Conservation (phyloP, 345 rosid species). For the Raphanus sativus region DNA sequence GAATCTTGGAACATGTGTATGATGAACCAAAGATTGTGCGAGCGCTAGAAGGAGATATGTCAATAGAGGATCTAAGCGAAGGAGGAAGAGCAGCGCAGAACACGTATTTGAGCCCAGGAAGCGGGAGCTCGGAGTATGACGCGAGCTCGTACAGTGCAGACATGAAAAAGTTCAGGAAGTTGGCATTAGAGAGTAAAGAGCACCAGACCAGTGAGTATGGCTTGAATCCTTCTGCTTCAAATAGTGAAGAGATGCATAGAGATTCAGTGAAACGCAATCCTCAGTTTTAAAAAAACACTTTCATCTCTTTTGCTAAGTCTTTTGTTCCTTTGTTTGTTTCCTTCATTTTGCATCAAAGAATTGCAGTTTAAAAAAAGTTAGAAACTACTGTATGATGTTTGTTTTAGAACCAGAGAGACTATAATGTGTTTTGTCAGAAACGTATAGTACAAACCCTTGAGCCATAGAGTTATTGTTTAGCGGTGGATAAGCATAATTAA, state of each 20-base stretch:
- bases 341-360: conserved; percentile 6
- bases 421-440: conserved; percentile 4
- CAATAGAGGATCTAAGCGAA: conserved; percentile 61
- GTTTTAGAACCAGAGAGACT: conserved; percentile 25
- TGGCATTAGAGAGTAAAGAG: conserved; percentile 42
- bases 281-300: conserved; percentile 10
- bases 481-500: background rate
- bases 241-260: conserved; percentile 50
- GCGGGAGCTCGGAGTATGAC: conserved; percentile 43
- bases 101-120: conserved; percentile 30
- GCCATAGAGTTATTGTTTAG: conserved; percentile 18
- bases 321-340: background rate
- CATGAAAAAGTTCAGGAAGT: conserved; percentile 51
- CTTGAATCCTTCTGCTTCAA: conserved; percentile 64
- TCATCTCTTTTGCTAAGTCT: background rate
- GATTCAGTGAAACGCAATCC: conserved; percentile 15
- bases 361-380: conserved; percentile 1
- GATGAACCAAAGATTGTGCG: conserved; percentile 52
- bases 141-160: conserved; percentile 47
- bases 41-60: conserved; percentile 61
- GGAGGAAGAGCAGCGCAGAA: conserved; percentile 46
- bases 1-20: conserved; percentile 14
- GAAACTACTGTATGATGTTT: conserved; percentile 4
- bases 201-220: conserved; percentile 70
- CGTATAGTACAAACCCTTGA: conserved; percentile 5